phyloP scores from a whole-genome alignment of 2,329 filamentous ascomycete genomes.

The Claviceps pazoutovae region DNA sequence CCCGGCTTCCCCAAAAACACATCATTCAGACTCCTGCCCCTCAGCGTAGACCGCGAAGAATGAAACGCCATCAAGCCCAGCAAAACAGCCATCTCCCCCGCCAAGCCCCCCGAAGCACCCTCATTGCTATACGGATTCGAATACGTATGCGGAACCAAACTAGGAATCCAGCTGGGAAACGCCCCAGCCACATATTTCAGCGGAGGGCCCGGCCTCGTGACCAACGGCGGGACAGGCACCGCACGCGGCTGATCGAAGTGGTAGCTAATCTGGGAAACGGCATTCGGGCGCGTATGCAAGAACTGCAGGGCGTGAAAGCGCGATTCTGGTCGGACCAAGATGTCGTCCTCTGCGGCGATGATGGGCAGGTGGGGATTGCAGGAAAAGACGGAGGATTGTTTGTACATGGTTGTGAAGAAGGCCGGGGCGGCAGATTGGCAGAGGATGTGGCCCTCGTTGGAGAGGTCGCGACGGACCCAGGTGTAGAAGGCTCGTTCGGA shows the following conservation, averaged over 20 bases:
- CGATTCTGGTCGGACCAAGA: slow-evolving; percentile 2
- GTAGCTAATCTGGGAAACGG: slow-evolving; percentile 15
- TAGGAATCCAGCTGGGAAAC: slow-evolving; percentile 24
- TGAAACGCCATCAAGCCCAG: slow-evolving; percentile 27
- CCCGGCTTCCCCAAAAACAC: slow-evolving; percentile 4
- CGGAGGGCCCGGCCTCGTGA: slow-evolving; percentile 4
- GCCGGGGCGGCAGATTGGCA: not conserved
- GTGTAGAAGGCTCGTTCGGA: slow-evolving; percentile 12
- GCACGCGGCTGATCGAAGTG: slow-evolving; percentile 1
- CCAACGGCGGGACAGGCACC: not conserved
- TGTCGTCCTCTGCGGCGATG: slow-evolving; percentile 14
- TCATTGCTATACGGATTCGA: slow-evolving; percentile 4
- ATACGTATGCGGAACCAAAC: slow-evolving; percentile 21
- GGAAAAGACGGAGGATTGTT: slow-evolving; percentile 19
- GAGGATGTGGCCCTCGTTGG: slow-evolving; percentile 1
- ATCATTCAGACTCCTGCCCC: slow-evolving; percentile 1
- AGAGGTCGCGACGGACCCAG: not conserved
- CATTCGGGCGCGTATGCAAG: slow-evolving; percentile 7
- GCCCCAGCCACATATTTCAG: slow-evolving; percentile 18
- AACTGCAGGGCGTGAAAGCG: slow-evolving; percentile 20
- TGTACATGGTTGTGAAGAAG: slow-evolving; percentile 9
- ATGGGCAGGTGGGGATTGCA: slow-evolving; percentile 24
- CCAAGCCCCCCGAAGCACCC: slow-evolving; percentile 18
- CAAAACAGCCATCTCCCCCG: slow-evolving; percentile 24
- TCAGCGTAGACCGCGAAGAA: not conserved